phyloP scores from a whole-genome alignment of 257 asterid species.

The Apocynum venetum region DNA sequence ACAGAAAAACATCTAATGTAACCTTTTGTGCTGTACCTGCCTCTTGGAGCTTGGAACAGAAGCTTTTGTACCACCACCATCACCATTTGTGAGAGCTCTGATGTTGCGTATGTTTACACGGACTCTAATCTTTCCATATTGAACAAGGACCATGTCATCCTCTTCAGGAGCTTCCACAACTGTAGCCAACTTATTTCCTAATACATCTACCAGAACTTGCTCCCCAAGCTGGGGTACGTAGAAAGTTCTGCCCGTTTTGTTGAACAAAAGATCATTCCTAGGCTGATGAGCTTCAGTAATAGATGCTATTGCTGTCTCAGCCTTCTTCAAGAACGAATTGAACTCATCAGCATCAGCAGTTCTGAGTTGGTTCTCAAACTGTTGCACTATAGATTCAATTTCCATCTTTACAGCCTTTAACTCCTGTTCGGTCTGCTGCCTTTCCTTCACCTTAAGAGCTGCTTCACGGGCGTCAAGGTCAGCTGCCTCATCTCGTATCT shows the following conservation, averaged over 20 bases:
- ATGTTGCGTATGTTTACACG: conserved; percentile 45
- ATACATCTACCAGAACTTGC: conserved; percentile 50
- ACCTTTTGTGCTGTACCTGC: conserved; percentile 48
- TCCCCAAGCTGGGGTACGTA: conserved; percentile 65
- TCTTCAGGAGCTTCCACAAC: conserved; percentile 75
- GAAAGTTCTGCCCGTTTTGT: conserved; percentile 28
- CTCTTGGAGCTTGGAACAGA: conserved; percentile 37
- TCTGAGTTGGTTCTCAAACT: conserved; percentile 62
- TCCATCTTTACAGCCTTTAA: conserved; percentile 45
- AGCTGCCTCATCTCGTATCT: conserved; percentile 69
- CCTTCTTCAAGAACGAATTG: conserved; percentile 53
- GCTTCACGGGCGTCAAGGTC: conserved; percentile 74
- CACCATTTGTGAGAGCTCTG: conserved; percentile 31
- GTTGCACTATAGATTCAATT: conserved; percentile 53
- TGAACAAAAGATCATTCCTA: conserved; percentile 28
- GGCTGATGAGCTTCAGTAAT: conserved; percentile 60
- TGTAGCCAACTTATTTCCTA: conserved; percentile 76
- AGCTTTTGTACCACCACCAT: conserved; percentile 26
- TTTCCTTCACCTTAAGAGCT: conserved; percentile 71
- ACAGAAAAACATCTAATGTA: not conserved
- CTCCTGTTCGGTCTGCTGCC: conserved; percentile 50
- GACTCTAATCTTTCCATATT: conserved; percentile 72
- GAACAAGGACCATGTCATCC: conserved; percentile 74
- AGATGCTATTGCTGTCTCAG: conserved; percentile 62
- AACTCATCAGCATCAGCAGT: conserved; percentile 35